These are phyloP conservation scores for Speleostelium caveatum DNA, from an alignment of 78 protist genomes.

Conservation along the genomic window DNA sequence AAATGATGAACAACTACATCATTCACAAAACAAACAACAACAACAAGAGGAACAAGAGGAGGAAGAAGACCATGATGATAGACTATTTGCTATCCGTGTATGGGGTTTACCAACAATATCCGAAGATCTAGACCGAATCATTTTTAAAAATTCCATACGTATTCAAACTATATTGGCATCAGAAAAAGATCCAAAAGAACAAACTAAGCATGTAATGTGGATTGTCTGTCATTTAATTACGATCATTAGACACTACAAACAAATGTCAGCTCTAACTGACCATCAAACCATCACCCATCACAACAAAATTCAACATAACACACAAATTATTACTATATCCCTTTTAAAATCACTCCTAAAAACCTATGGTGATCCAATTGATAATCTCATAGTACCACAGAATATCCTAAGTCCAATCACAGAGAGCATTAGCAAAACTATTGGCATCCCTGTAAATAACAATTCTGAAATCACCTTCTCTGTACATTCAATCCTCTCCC, in stretches of 20 bases:
- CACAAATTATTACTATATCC: constrained; percentile 28
- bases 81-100: constrained; percentile 32
- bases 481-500: constrained; percentile 34
- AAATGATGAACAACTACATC: neutral
- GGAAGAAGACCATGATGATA: constrained; percentile 2
- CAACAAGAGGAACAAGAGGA: neutral
- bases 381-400: constrained; percentile 12
- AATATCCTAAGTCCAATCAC: constrained; percentile 10
- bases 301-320: neutral
- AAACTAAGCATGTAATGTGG: constrained; percentile 75
- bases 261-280: neutral
- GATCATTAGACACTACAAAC: constrained; percentile 37
- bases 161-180: constrained; percentile 72
- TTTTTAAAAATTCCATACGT: constrained; percentile 63
- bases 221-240: constrained; percentile 38
- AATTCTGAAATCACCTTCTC: neutral
- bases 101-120: constrained; percentile 68
- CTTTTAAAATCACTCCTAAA: constrained; percentile 43
- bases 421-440: neutral
- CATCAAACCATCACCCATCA: neutral
- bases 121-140: constrained; percentile 71
- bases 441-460: neutral
- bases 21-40: neutral
- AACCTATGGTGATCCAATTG: constrained; percentile 73
- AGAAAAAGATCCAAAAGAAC: constrained; percentile 63